Percentiles rank a stretch among this genome's conserved stretches.
phyloP scores from a whole-genome alignment of 331 rosid genomes.

The Cydonia oblonga region DNA sequence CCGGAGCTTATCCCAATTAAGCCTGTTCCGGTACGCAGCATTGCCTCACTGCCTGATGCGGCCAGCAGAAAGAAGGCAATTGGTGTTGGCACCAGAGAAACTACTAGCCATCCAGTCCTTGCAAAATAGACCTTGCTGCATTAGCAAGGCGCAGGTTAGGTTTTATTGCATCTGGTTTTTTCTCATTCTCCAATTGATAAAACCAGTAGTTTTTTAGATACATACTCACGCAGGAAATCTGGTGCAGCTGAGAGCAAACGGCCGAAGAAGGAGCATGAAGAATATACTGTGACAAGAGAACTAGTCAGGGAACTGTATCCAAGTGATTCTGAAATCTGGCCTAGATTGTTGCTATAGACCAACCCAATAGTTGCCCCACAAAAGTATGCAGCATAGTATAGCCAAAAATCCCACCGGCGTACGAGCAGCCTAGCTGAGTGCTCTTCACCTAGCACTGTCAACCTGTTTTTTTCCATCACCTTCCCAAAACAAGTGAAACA shows the following conservation, averaged over 20 bases:
- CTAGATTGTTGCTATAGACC: constrained; percentile 77
- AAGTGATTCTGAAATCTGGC: constrained; percentile 70
- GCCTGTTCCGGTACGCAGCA: constrained; percentile 51
- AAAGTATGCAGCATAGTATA: constrained; percentile 56
- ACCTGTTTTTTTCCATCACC: constrained; percentile 34
- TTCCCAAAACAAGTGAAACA: constrained; percentile 1
- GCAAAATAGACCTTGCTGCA: constrained; percentile 76
- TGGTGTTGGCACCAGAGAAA: constrained; percentile 75
- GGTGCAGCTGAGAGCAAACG: constrained; percentile 73
- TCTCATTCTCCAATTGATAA: background rate
- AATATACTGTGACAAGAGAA: constrained; percentile 63
- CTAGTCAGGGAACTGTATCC: constrained; percentile 37
- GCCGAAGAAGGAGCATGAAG: constrained; percentile 77
- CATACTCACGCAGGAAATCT: constrained; percentile 59
- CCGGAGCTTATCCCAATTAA: constrained; percentile 83
- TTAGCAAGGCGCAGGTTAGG: constrained; percentile 26
- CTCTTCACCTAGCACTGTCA: constrained; percentile 51
- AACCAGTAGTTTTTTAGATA: background rate
- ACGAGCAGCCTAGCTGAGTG: constrained; percentile 33
- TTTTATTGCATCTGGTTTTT: background rate
- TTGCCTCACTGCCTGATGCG: constrained; percentile 34
- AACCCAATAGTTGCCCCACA: constrained; percentile 78
- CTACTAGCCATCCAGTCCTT: constrained; percentile 82
- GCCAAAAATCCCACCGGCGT: constrained; percentile 60
- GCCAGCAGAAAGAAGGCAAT: constrained; percentile 69